phyloP scores from a whole-genome alignment of 768 basidiomycete species.

The Boletus rubescentipes region DNA sequence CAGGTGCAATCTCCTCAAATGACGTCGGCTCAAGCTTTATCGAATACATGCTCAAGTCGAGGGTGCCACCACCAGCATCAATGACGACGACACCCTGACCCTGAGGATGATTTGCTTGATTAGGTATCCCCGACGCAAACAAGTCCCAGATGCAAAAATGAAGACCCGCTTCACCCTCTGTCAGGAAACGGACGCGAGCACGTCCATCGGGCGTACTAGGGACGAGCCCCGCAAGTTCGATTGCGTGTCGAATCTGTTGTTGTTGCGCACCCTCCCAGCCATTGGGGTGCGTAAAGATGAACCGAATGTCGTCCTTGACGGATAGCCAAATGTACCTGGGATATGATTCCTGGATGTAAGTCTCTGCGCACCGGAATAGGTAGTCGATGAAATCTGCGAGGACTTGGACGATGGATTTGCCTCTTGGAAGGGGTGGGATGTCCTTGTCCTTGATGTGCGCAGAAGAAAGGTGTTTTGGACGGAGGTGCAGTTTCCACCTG shows the following conservation, averaged over 20 bases:
- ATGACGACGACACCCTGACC: constrained; percentile 41
- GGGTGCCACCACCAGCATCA: constrained; percentile 47
- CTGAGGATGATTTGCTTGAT: constrained; percentile 10
- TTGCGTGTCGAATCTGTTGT: constrained; percentile 48
- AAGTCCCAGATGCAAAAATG: constrained; percentile 50
- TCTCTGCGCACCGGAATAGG: constrained; percentile 40
- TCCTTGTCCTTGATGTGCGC: constrained; percentile 27
- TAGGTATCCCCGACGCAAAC: constrained; percentile 7
- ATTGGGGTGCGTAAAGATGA: constrained; percentile 59
- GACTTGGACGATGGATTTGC: constrained; percentile 38
- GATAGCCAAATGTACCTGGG: constrained; percentile 44
- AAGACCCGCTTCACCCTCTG: constrained; percentile 60
- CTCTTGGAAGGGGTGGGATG: constrained; percentile 39
- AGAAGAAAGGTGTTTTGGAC: constrained; percentile 29
- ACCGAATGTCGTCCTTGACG: constrained; percentile 41
- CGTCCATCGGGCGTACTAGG: constrained; percentile 37
- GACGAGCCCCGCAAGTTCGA: constrained; percentile 49
- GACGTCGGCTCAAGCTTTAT: constrained; percentile 34
- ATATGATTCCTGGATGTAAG: constrained; percentile 46
- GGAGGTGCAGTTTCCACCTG: constrained; percentile 40
- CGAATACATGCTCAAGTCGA: constrained; percentile 42
- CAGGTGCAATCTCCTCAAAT: constrained; percentile 36
- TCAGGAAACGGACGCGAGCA: constrained; percentile 48
- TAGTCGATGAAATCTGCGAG: constrained; percentile 46
- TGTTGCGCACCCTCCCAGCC: constrained; percentile 64